A percentile compares a stretch with the other conserved stretches of the same genome.
These are phyloP conservation scores for Fraxinus excelsior DNA, from an alignment of 257 asterid genomes.

Conservation along the genomic window DNA sequence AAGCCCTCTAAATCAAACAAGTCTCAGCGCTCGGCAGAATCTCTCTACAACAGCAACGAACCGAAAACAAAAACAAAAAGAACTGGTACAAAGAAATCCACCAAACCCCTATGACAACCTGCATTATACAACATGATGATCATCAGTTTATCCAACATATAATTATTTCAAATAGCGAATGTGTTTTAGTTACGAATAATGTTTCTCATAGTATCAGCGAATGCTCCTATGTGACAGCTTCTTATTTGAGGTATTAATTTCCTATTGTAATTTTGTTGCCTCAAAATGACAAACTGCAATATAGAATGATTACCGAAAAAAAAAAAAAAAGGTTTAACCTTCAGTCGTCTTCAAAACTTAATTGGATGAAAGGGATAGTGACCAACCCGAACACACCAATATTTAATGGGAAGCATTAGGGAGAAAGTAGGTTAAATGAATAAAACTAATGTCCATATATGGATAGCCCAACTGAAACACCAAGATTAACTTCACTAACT, in stretches of 20 bases:
- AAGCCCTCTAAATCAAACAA: slow-evolving; percentile 40
- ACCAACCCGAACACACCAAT: not conserved
- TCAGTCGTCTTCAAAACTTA: too few relatives aligned
- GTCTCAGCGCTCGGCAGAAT: slow-evolving; percentile 34
- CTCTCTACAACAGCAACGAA: slow-evolving; percentile 47
- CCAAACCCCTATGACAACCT: slow-evolving; percentile 47
- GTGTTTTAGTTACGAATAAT: not conserved
- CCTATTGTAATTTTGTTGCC: too few relatives aligned
- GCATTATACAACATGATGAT: slow-evolving; percentile 23
- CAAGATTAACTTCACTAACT: not conserved
- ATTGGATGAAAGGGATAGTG: too few relatives aligned
- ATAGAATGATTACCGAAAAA: too few relatives aligned
- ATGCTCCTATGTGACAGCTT: too few relatives aligned
- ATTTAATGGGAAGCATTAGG: not conserved
- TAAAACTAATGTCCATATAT: not conserved
- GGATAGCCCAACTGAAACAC: not conserved
- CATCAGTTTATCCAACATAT: slow-evolving; percentile 26
- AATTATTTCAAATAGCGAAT: not conserved
- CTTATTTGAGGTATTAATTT: too few relatives aligned
- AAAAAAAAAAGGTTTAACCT: too few relatives aligned
- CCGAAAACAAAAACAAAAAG: slow-evolving; percentile 53
- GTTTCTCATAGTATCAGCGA: too few relatives aligned
- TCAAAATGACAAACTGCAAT: too few relatives aligned
- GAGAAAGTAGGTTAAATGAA: not conserved
- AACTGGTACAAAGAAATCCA: slow-evolving; percentile 51